Percentiles rank a stretch among this genome's conserved stretches.
Conservation (phyloP, 148 eudicot species). For the Pouteria glomerata region DNA sequence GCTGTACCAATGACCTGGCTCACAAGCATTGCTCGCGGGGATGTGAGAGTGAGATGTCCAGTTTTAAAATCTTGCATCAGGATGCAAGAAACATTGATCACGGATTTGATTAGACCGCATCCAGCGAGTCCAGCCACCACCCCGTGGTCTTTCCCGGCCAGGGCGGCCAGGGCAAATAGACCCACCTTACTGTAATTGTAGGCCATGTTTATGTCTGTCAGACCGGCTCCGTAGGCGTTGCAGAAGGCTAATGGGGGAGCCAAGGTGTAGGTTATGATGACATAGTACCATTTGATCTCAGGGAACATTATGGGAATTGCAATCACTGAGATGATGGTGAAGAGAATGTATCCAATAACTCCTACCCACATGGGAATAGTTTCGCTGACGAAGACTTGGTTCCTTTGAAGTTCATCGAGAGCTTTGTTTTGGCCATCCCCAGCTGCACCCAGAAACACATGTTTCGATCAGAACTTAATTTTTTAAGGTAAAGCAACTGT, state of each 20-base stretch:
- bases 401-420: conserved; percentile 4
- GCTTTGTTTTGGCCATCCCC: not conserved
- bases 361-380: conserved; percentile 24
- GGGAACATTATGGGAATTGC: conserved; percentile 18
- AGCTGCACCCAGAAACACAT: conserved; percentile 9
- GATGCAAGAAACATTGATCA: conserved; percentile 8
- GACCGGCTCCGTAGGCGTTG: conserved; percentile 20
- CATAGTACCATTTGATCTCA: conserved; percentile 20
- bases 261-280: conserved; percentile 8
- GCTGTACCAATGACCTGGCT: conserved; percentile 17
- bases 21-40: conserved; percentile 21
- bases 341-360: conserved; percentile 15
- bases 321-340: conserved; percentile 11
- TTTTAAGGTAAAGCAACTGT: not conserved
- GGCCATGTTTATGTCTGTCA: conserved; percentile 22
- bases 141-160: conserved; percentile 16
- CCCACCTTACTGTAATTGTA: conserved; percentile 16
- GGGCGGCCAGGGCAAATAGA: conserved; percentile 11
- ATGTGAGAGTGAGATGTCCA: conserved; percentile 19
- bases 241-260: conserved; percentile 18
- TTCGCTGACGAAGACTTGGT: conserved; percentile 18
- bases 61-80: conserved; percentile 24
- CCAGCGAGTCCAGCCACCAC: conserved; percentile 25
- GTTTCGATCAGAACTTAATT: not conserved
- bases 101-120: conserved; percentile 18